These are phyloP conservation scores for Serendipita sp. DNA, from an alignment of 768 basidiomycete species.

Conservation along the genomic window DNA sequence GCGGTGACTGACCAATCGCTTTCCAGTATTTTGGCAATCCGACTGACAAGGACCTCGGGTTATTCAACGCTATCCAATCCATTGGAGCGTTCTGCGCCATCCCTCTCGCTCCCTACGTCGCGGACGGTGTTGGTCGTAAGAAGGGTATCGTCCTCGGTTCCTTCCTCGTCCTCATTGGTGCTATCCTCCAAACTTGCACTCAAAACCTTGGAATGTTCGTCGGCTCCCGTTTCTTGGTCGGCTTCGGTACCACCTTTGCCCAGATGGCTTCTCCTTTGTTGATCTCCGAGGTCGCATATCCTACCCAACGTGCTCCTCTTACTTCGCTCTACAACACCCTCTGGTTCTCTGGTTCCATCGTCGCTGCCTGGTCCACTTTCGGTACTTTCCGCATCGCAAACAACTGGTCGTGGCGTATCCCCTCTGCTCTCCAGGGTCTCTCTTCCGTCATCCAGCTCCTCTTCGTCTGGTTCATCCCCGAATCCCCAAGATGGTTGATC, in stretches of 20 bases:
- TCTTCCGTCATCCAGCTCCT: conserved; percentile 51
- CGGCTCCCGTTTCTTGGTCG: conserved; percentile 43
- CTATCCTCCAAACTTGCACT: conserved; percentile 53
- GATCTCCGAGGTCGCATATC: conserved; percentile 76
- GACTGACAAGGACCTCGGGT: conserved; percentile 38
- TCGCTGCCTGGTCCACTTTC: conserved; percentile 73
- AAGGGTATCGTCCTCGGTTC: conserved; percentile 51
- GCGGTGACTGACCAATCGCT: neutral
- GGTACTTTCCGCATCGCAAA: conserved; percentile 54
- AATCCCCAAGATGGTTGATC: conserved; percentile 73
- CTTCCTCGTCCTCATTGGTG: conserved; percentile 49
- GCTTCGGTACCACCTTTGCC: conserved; percentile 19
- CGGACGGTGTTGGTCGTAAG: conserved; percentile 57
- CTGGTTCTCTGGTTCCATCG: conserved; percentile 71
- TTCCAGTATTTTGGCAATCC: conserved; percentile 39
- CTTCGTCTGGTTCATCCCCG: conserved; percentile 55
- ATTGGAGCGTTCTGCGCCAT: conserved; percentile 25
- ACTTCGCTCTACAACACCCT: conserved; percentile 70
- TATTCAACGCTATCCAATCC: conserved; percentile 50
- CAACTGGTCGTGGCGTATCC: conserved; percentile 72
- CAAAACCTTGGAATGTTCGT: conserved; percentile 64
- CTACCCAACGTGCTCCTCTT: conserved; percentile 60
- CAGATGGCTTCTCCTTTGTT: conserved; percentile 66
- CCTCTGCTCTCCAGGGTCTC: conserved; percentile 52
- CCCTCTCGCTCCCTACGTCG: conserved; percentile 29